Conservation (phyloP, 495 filamentous ascomycete species). For the Annulohypoxylon stygium region DNA sequence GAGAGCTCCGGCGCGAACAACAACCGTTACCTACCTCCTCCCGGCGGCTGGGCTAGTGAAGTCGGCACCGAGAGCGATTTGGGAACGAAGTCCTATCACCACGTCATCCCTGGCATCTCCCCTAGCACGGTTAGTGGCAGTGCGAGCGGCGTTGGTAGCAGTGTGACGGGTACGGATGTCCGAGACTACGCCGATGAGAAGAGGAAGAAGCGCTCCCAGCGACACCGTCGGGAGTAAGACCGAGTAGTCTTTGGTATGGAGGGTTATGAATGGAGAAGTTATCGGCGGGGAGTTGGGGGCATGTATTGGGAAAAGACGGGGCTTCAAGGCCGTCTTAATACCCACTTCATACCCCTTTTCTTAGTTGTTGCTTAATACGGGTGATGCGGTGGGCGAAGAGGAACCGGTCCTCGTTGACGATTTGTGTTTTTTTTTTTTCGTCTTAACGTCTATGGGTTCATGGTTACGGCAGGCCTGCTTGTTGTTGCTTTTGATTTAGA, state of each 20-base stretch:
- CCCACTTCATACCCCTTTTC: neutral
- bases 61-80: conserved; percentile 67
- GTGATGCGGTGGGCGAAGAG: neutral
- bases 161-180: conserved; percentile 43
- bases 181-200: conserved; percentile 62
- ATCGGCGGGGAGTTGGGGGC: neutral
- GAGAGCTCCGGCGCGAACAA: conserved; percentile 22
- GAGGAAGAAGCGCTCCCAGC: conserved; percentile 62
- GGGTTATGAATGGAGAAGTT: neutral
- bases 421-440: neutral
- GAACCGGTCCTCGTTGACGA: neutral
- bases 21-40: conserved; percentile 50
- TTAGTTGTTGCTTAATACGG: neutral
- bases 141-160: conserved; percentile 56
- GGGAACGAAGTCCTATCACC: conserved; percentile 85
- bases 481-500: neutral
- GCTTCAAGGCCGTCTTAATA: neutral
- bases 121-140: conserved; percentile 60
- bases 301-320: neutral
- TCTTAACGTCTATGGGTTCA: conserved; percentile 9
- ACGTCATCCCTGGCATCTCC: conserved; percentile 81
- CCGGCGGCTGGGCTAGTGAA: conserved; percentile 69
- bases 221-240: conserved; percentile 64
- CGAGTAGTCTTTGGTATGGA: neutral
- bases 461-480: conserved; percentile 1